Evolutionary conservation across 768 basidiomycete genomes (phyloP).

Genomic region (Leucosporidium scottii): DNA sequence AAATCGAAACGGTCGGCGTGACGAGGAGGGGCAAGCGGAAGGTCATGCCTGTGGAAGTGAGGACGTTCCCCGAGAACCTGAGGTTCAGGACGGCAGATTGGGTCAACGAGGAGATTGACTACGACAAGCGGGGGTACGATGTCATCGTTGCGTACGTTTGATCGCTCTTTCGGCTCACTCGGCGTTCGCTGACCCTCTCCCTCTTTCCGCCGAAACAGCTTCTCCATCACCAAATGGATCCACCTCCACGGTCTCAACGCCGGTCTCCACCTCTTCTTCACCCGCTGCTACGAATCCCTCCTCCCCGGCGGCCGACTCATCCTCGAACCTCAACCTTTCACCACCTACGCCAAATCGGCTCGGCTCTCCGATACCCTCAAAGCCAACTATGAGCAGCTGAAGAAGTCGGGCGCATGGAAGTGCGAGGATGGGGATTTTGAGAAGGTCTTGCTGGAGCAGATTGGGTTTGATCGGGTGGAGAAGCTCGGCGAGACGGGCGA

Average conservation of each 20-base stretch:
- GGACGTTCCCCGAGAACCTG: constrained; percentile 68
- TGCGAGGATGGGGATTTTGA: constrained; percentile 49
- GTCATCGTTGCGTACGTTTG: constrained; percentile 66
- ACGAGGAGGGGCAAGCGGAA: constrained; percentile 11
- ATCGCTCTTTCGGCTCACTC: neutral
- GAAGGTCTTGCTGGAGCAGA: constrained; percentile 47
- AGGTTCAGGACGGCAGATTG: constrained; percentile 67
- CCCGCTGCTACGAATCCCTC: constrained; percentile 54
- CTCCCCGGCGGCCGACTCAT: constrained; percentile 57
- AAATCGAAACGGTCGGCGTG: constrained; percentile 8
- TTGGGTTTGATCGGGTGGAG: constrained; percentile 55
- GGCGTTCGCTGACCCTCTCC: neutral
- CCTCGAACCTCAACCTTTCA: constrained; percentile 79
- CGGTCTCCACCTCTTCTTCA: constrained; percentile 63
- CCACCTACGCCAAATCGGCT: constrained; percentile 69
- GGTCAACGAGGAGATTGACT: constrained; percentile 52
- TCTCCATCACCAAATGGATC: constrained; percentile 88
- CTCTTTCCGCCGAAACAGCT: constrained; percentile 46
- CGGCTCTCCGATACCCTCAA: constrained; percentile 55
- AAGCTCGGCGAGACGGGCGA: constrained; percentile 49
- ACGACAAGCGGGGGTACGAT: constrained; percentile 56
- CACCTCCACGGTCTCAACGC: constrained; percentile 74
- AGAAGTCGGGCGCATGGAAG: constrained; percentile 45
- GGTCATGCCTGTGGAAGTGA: constrained; percentile 19
- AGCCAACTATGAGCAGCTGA: constrained; percentile 54